Conservation (phyloP, 2,329 filamentous ascomycete species). For the Aspergillus quadrilineatus region DNA sequence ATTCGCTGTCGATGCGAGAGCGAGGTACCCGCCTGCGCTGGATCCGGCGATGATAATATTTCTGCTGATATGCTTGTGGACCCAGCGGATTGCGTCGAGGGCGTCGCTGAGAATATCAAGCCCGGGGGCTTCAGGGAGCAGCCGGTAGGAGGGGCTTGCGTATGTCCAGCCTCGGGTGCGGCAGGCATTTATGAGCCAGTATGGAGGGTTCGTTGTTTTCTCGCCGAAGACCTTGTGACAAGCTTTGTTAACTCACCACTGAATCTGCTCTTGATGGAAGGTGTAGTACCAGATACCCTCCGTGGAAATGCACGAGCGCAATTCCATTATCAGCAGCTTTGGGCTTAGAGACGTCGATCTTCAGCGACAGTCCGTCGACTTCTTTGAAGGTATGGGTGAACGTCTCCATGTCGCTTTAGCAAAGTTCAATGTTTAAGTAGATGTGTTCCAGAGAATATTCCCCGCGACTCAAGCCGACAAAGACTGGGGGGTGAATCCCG, state of each 20-base stretch:
- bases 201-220: neutral
- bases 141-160: neutral
- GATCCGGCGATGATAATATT: neutral
- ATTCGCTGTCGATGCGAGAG: neutral
- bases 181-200: conserved; percentile 1
- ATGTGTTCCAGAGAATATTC: neutral
- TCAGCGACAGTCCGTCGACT: neutral
- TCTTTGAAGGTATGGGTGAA: neutral
- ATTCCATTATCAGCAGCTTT: neutral
- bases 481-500: neutral
- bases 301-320: neutral
- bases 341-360: neutral
- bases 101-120: neutral
- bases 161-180: neutral
- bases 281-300: neutral
- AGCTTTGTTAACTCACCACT: no score
- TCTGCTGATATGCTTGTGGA: neutral
- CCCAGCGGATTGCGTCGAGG: neutral
- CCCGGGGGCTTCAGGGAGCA: neutral
- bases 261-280: neutral
- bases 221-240: neutral
- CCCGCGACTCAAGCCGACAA: neutral
- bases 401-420: neutral
- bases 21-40: neutral
- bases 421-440: neutral